Conservation (phyloP, 2,329 filamentous ascomycete genomes). For the Amauroascus verrucosus region DNA sequence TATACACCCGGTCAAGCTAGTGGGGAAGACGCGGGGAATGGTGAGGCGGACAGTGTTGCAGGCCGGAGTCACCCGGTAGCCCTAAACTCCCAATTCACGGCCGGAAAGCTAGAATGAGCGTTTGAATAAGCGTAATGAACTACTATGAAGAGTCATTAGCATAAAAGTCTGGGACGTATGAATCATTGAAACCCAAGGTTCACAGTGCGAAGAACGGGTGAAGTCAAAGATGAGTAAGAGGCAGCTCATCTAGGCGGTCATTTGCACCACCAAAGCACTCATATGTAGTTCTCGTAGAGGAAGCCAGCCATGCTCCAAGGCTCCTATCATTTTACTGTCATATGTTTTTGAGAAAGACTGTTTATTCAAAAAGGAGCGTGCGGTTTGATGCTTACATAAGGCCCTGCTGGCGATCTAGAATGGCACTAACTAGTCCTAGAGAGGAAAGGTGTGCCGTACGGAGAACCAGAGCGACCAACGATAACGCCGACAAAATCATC, state of each 20-base stretch:
- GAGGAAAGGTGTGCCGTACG: constrained; percentile 1
- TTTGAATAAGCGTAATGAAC: background rate
- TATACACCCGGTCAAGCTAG: background rate
- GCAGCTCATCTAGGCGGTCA: background rate
- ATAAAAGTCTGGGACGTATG: background rate
- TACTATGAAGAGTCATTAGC: background rate
- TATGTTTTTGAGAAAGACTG: background rate
- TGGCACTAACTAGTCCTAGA: constrained; percentile 6
- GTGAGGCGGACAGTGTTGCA: background rate
- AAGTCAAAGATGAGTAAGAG: background rate
- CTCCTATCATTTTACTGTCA: no score
- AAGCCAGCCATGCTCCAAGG: no score
- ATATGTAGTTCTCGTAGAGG: background rate
- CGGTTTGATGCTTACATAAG: background rate
- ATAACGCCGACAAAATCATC: constrained; percentile 13
- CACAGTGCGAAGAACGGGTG: background rate
- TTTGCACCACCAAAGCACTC: background rate
- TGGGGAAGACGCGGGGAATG: background rate
- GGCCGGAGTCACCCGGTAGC: background rate
- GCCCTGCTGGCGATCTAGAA: background rate
- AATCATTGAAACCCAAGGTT: background rate
- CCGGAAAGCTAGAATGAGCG: background rate
- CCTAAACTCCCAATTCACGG: background rate
- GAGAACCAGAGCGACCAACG: constrained; percentile 1
- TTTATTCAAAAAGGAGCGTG: background rate